A percentile compares a stretch with the other conserved stretches of the same genome.
These are phyloP conservation scores for Suhomyces ambrosiae DNA, from an alignment of 1,139 yeast species.

Conservation along the genomic window DNA sequence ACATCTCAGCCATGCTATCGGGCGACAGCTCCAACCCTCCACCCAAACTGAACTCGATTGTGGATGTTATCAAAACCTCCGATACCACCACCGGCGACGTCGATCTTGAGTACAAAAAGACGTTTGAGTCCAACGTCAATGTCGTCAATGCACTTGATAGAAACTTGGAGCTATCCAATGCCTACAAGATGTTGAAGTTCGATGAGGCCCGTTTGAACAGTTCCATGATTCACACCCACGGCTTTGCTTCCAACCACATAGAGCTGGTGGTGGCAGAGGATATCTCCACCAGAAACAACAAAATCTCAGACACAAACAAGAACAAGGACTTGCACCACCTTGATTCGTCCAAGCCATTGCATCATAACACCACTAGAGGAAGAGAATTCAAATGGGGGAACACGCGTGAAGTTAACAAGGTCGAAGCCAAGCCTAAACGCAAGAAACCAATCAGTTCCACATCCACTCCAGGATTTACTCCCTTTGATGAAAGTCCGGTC, in stretches of 20 bases:
- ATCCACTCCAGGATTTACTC: conserved; percentile 8
- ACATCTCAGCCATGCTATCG: conserved; percentile 46
- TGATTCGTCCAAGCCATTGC: conserved; percentile 20
- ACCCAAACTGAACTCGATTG: conserved; percentile 4
- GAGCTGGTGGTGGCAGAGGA: conserved; percentile 43
- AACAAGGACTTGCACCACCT: conserved; percentile 21
- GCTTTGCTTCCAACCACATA: conserved; percentile 35
- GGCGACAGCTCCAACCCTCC: conserved; percentile 23
- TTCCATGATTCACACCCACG: conserved; percentile 28
- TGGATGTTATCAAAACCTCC: conserved; percentile 5
- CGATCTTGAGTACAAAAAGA: conserved; percentile 16
- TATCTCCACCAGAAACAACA: conserved; percentile 27
- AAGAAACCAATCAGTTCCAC: conserved; percentile 14
- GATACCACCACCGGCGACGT: conserved; percentile 1
- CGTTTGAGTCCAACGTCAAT: conserved; percentile 32
- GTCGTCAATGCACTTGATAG: conserved; percentile 34
- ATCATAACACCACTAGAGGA: conserved; percentile 27
- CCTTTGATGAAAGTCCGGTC: conserved; percentile 9
- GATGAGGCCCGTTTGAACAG: conserved; percentile 31
- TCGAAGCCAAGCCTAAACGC: conserved; percentile 19
- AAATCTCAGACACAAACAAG: conserved; percentile 22
- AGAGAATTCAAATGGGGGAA: conserved; percentile 38
- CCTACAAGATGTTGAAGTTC: conserved; percentile 29
- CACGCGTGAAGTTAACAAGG: conserved; percentile 26
- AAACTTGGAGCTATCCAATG: conserved; percentile 28